Conservation (phyloP, 352 stramenopile species). For the Pythium coloratum region DNA sequence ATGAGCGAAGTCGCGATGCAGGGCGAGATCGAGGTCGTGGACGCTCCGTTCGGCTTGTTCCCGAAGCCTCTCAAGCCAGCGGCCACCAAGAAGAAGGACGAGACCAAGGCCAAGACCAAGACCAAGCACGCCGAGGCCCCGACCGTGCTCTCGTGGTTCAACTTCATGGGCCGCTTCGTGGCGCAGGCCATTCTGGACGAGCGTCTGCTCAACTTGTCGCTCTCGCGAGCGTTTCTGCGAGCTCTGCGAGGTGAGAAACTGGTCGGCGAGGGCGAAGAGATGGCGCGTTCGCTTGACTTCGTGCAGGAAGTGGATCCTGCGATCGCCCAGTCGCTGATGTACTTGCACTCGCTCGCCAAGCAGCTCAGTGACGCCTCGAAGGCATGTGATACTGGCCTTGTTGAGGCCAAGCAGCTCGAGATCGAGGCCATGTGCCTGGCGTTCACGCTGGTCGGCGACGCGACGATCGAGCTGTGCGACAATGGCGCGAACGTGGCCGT, state of each 20-base stretch:
- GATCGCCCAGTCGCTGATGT: slow-evolving; percentile 65
- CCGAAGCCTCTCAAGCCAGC: slow-evolving; percentile 37
- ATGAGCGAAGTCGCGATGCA: slow-evolving; percentile 42
- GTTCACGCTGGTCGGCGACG: slow-evolving; percentile 78
- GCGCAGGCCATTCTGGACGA: slow-evolving; percentile 82
- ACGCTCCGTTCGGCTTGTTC: slow-evolving; percentile 56
- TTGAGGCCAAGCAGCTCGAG: slow-evolving; percentile 29
- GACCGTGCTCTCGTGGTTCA: slow-evolving; percentile 53
- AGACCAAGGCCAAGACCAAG: slow-evolving; percentile 1
- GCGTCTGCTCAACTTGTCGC: slow-evolving; percentile 75
- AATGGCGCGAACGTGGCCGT: slow-evolving; percentile 48
- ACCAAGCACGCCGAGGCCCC: slow-evolving; percentile 16
- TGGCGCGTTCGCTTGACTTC: slow-evolving; percentile 56
- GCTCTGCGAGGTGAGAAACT: slow-evolving; percentile 57
- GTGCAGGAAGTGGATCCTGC: slow-evolving; percentile 66
- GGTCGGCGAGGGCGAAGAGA: slow-evolving; percentile 37
- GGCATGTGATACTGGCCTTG: slow-evolving; percentile 1
- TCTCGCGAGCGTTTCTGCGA: slow-evolving; percentile 73
- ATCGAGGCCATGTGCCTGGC: slow-evolving; percentile 68
- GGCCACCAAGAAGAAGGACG: slow-evolving; percentile 4
- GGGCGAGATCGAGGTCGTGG: slow-evolving; percentile 32
- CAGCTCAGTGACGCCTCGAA: slow-evolving; percentile 26
- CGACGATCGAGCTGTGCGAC: slow-evolving; percentile 50
- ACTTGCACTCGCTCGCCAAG: slow-evolving; percentile 32
- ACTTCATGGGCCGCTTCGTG: slow-evolving; percentile 71